A percentile compares a stretch with the other conserved stretches of the same genome.
Conservation (phyloP, 768 basidiomycete species). For the Chalciporus pseudorubinellus region DNA sequence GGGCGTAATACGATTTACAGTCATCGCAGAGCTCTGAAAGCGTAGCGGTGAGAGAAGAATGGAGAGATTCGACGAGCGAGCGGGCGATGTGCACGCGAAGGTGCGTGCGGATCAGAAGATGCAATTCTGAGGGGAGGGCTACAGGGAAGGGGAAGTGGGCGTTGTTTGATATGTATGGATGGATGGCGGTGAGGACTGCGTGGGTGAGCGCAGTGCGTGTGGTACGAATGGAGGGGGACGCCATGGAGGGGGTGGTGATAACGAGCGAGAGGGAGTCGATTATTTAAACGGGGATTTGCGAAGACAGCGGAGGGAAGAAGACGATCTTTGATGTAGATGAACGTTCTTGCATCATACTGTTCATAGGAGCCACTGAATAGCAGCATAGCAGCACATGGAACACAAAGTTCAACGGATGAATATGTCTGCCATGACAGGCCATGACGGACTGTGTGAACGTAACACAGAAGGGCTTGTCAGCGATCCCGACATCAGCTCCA, state of each 20-base stretch:
- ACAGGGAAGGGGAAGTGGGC: constrained; percentile 20
- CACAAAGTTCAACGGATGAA: too few species aligned
- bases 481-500: constrained; percentile 6
- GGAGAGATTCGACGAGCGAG: constrained; percentile 42
- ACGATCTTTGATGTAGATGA: constrained; percentile 1
- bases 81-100: constrained; percentile 44
- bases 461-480: constrained; percentile 13
- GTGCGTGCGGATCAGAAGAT: constrained; percentile 48
- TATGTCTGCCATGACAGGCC: too few species aligned
- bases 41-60: constrained; percentile 35
- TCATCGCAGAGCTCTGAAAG: constrained; percentile 43
- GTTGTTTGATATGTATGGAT: constrained; percentile 41
- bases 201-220: constrained; percentile 50
- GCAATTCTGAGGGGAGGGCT: constrained; percentile 49
- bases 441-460: not conserved
- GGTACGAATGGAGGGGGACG: constrained; percentile 29
- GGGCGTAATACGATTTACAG: too few species aligned
- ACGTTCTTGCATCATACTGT: constrained; percentile 8
- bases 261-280: not conserved
- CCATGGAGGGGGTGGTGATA: constrained; percentile 6
- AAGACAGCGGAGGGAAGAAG: constrained; percentile 25
- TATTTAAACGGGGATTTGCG: constrained; percentile 20
- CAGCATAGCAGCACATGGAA: too few species aligned
- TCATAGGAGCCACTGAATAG: not conserved
- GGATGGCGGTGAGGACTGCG: constrained; percentile 48